Conservation (phyloP, 1,284 basidiomycete species). For the Cutaneotrichosporon sp. region DNA sequence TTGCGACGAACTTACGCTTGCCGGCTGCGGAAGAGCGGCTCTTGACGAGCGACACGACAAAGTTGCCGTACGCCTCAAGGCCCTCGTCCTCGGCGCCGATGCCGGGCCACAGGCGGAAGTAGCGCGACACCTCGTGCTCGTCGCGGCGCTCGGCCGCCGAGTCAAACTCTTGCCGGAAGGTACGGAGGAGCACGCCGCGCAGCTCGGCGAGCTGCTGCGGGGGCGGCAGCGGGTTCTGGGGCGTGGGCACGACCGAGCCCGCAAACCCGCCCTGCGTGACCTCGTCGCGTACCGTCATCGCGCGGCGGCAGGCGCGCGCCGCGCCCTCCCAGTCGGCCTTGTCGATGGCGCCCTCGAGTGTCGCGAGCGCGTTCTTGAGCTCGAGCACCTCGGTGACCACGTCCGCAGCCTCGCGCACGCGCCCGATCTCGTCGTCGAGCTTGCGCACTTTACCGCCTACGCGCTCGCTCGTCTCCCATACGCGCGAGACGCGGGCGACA, state of each 20-base stretch:
- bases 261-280: constrained; percentile 85
- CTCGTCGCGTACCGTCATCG: constrained; percentile 76
- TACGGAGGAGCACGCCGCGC: constrained; percentile 70
- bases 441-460: constrained; percentile 84
- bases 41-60: constrained; percentile 87
- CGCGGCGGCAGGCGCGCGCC: constrained; percentile 82
- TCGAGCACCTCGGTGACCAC: constrained; percentile 85
- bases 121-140: constrained; percentile 84
- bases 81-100: constrained; percentile 83
- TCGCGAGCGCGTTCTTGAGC: constrained; percentile 82
- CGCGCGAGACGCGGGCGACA: constrained; percentile 47
- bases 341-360: constrained; percentile 75
- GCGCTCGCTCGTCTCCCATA: constrained; percentile 73
- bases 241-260: constrained; percentile 86
- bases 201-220: constrained; percentile 75
- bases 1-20: constrained; percentile 63
- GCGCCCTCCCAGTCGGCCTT: constrained; percentile 93
- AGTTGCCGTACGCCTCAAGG: constrained; percentile 87
- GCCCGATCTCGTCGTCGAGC: constrained; percentile 86
- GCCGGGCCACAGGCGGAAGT: constrained; percentile 94
- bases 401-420: constrained; percentile 80
- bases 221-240: constrained; percentile 82
- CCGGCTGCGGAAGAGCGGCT: constrained; percentile 71
- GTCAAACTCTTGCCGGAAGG: constrained; percentile 78
- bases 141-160: constrained; percentile 73